A percentile compares a stretch with the other conserved stretches of the same genome.
phyloP scores from a whole-genome alignment of 306 rosid species.

The Pterocarpus santalinus region DNA sequence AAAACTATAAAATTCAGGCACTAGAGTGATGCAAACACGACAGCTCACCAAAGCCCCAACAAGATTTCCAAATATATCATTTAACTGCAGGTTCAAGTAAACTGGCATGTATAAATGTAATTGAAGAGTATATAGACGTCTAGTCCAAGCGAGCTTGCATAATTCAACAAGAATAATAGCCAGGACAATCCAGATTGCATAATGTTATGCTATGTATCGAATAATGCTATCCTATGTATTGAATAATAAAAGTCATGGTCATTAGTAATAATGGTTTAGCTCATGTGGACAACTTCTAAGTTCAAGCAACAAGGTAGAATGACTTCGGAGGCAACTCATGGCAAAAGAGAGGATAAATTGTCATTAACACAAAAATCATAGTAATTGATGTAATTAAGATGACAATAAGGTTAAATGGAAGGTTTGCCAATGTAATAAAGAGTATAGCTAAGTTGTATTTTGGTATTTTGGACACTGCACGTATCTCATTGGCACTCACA shows the following conservation, averaged over 20 bases:
- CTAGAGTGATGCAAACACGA: background rate
- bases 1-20: too few relatives aligned
- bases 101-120: background rate
- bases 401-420: constrained; percentile 18
- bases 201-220: background rate
- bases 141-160: background rate
- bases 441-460: background rate
- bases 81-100: background rate
- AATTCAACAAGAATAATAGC: too few relatives aligned
- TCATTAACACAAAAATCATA: background rate
- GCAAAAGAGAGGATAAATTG: background rate
- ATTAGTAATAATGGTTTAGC: background rate
- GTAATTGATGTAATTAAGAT: background rate
- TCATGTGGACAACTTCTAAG: background rate
- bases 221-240: background rate
- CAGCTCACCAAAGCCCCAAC: background rate
- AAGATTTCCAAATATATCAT: background rate
- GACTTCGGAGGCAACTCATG: constrained; percentile 5
- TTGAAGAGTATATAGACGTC: constrained; percentile 3
- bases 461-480: constrained; percentile 1
- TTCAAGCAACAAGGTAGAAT: constrained; percentile 27
- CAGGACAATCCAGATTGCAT: background rate
- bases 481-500: background rate
- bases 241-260: background rate
- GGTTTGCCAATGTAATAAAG: background rate